Base-by-base conservation (phyloP, 202 grass and related monocot genomes). In the Brachypodium distachyon region DNA sequence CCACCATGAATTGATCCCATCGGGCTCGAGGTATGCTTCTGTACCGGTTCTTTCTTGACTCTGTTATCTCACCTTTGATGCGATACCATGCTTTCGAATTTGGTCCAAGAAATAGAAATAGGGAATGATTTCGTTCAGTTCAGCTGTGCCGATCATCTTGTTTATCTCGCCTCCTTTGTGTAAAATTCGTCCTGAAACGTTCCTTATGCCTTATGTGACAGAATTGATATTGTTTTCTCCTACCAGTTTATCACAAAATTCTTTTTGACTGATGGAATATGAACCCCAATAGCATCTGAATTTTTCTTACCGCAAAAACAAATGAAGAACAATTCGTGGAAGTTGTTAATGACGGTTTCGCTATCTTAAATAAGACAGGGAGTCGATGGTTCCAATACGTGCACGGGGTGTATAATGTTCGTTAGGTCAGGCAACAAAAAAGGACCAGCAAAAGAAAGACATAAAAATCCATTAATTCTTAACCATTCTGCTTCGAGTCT, bases 1-100 rank as follows among this genome's bases (percentile, higher is more conserved):
- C 27, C 40, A 0, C 60, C 36, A 53, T 83, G 74, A 87, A 61
- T 55, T 87, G 36, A 62, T 25, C 21, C 41, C 27, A 2, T 13
- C 14, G 17, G 67, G 80, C 67, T 87, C 13, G 13, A 83, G 85
- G 85, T 87, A 79, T 52, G 60, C 39, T 61, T 5, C 0, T 33
- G 12, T 26, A 4, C 32, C 49, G 21, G 19, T 25, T 26, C 17
- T 76, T 17, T 42, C 23, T n/a, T 29, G 31, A 2, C 12, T 12
- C n/a, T 34, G 9, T 61, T n/a, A 29, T 46, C 25, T 68, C 25
- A 47, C 37, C 13, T 46, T 17, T 47, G 65, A 68, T 68, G 65
- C 65, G 41, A 47, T 47, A 4, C 41, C 25, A 68, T 31, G 25
- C 17, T 29, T 47, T 29, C 1, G 8, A 28, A 5, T 9, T 46